Conservation (phyloP, 1,284 basidiomycete genomes). For the Ceratobasidium sp. region DNA sequence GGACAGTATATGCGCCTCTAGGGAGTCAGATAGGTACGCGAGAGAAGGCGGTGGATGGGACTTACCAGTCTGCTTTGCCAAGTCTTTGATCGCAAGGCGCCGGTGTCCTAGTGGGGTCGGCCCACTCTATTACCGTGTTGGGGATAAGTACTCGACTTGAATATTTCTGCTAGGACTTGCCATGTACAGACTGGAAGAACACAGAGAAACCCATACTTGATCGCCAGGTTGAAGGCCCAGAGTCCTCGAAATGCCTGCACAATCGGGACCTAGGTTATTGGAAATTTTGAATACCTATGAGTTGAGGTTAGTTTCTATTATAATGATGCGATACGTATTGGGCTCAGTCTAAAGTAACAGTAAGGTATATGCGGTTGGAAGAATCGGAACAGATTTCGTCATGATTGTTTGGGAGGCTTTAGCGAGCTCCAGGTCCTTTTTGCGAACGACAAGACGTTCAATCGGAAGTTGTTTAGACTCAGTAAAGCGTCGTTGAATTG, state of each 20-base stretch:
- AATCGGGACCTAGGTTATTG: constrained; percentile 52
- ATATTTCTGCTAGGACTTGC: not conserved
- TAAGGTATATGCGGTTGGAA: not conserved
- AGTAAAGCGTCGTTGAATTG: constrained; percentile 42
- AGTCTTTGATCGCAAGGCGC: constrained; percentile 75
- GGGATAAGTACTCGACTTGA: not conserved
- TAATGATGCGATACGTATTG: constrained; percentile 57
- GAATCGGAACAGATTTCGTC: not conserved
- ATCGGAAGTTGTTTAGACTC: constrained; percentile 13
- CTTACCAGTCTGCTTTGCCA: constrained; percentile 73
- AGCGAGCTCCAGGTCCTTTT: constrained; percentile 22
- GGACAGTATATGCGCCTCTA: constrained; percentile 68
- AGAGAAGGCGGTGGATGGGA: constrained; percentile 47
- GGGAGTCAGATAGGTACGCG: constrained; percentile 1
- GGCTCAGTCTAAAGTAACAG: constrained; percentile 1
- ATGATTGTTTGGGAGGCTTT: constrained; percentile 1
- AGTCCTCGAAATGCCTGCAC: not conserved
- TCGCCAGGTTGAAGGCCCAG: constrained; percentile 19
- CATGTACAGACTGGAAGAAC: constrained; percentile 10
- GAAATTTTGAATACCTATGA: constrained; percentile 64
- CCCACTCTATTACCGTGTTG: constrained; percentile 71
- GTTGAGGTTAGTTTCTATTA: constrained; percentile 61
- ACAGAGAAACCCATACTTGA: constrained; percentile 60
- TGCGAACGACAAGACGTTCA: constrained; percentile 44
- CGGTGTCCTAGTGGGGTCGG: constrained; percentile 85